Conservation (phyloP, 352 stramenopile species). For the Phytophthora pinifolia region DNA sequence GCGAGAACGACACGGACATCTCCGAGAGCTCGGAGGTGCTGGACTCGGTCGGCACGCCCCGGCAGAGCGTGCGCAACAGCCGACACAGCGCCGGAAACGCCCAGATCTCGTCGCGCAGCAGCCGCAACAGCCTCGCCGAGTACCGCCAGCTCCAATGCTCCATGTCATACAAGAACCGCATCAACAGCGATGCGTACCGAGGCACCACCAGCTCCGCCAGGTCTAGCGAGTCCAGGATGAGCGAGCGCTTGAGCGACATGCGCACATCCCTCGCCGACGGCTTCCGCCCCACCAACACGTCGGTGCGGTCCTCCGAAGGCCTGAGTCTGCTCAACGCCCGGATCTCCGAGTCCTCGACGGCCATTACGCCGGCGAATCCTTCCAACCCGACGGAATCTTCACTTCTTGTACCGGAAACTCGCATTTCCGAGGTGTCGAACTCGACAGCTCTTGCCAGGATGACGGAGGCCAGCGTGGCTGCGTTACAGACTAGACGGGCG, state of each 20-base stretch:
- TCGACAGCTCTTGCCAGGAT: slow-evolving; percentile 29
- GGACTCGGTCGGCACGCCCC: slow-evolving; percentile 27
- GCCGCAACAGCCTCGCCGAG: slow-evolving; percentile 56
- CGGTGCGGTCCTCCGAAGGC: slow-evolving; percentile 21
- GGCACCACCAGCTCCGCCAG: slow-evolving; percentile 23
- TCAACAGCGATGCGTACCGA: slow-evolving; percentile 35
- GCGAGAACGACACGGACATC: slow-evolving; percentile 43
- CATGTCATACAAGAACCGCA: slow-evolving; percentile 88
- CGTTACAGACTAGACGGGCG: slow-evolving; percentile 72
- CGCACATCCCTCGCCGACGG: slow-evolving; percentile 30
- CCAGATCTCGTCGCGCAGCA: slow-evolving; percentile 15
- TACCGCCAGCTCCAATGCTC: slow-evolving; percentile 81
- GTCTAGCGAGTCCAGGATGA: slow-evolving; percentile 27
- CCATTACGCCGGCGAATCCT: slow-evolving; percentile 14
- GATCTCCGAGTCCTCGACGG: slow-evolving; percentile 33
- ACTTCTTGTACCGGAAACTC: neutral
- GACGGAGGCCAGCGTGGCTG: slow-evolving; percentile 67
- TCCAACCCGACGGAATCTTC: neutral
- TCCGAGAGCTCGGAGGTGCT: slow-evolving; percentile 31
- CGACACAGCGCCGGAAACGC: slow-evolving; percentile 23
- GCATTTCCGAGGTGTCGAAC: slow-evolving; percentile 15
- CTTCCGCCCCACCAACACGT: slow-evolving; percentile 31
- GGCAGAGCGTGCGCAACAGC: slow-evolving; percentile 31
- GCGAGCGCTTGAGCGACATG: slow-evolving; percentile 35
- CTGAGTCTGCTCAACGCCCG: slow-evolving; percentile 30